Percentiles rank a stretch among this genome's conserved stretches.
Evolutionary conservation across 2,329 filamentous ascomycete genomes (phyloP).

Genomic region (Calonectria henricotiae): DNA sequence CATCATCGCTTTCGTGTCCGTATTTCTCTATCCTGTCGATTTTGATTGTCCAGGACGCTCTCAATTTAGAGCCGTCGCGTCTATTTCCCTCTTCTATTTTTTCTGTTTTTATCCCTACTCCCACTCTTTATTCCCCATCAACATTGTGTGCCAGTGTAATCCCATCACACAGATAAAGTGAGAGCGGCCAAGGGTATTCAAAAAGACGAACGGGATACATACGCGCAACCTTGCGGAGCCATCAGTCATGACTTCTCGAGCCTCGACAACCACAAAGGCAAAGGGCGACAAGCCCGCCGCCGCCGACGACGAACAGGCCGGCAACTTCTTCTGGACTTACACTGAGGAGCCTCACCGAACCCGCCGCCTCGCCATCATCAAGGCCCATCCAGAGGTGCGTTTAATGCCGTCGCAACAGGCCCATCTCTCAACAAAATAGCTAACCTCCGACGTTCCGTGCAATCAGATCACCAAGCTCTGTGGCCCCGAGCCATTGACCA

Average conservation of each 20-base stretch:
- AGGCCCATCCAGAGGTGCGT: conserved; percentile 92
- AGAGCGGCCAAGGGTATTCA: not conserved
- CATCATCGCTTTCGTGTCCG: conserved; percentile 33
- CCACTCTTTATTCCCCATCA: not conserved
- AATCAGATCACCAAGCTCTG: conserved; percentile 93
- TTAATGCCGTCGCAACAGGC: conserved; percentile 28
- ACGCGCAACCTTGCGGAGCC: not conserved
- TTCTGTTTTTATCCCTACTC: not conserved
- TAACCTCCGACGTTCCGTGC: conserved; percentile 33
- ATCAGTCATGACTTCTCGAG: conserved; percentile 52
- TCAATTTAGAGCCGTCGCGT: conserved; percentile 21
- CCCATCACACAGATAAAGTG: not conserved
- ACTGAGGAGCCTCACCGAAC: conserved; percentile 98
- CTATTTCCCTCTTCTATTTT: not conserved
- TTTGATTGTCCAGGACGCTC: conserved; percentile 10
- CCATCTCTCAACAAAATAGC: conserved; percentile 3
- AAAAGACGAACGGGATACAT: conserved; percentile 1
- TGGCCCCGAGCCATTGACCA: conserved; percentile 94
- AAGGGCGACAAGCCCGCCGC: conserved; percentile 47
- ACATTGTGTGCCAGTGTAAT: not conserved
- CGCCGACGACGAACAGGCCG: conserved; percentile 43
- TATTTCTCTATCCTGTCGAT: conserved; percentile 19
- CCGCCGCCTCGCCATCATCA: conserved; percentile 93
- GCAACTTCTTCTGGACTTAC: conserved; percentile 96
- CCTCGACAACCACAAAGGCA: conserved; percentile 57